Evolutionary conservation across 257 asterid species (phyloP), one percentile per base, ranked within the genome.

Genomic region (Avicennia marina): DNA sequence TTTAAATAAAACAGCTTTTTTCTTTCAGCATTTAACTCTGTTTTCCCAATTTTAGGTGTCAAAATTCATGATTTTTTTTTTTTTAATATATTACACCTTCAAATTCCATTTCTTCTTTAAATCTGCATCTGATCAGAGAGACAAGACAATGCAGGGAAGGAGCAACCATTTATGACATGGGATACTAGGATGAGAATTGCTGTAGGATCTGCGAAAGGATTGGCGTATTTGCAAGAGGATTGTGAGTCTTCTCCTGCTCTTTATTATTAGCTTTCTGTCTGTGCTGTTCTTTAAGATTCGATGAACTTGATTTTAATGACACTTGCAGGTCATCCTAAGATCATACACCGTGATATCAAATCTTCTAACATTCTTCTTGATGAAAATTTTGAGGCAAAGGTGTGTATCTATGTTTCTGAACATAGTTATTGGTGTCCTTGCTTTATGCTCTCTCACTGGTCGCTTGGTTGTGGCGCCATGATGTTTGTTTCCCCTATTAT

Each of bases 271-370:
- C 58, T 53, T n/a, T 22, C 59, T 66, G 15, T 18, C 47, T 19
- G 26, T 60, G 50, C 26, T 15, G 17, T 39, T n/a, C 33, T 24
- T 56, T 68, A 53, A 52, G n/a, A 49, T 60, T 43, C 45, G 19
- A 11, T 41, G 33, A 63, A 58, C 42, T 62, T 64, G 13, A 27
- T 59, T 43, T 71, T n/a, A n/a, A n/a, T n/a, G n/a, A 47, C 43
- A 48, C 48, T 12, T 67, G 69, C 89, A 89, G 97, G 95, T 73
- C 79, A 72, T 42, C 95, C 95, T 67, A 89, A 76, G 78, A 75
- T 86, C 68, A 89, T 83, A 66, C 91, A 89, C 58, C 85, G 95
- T 32, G 94, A 89, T 72, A 81, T 89, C 81, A 85, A 89, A 77
- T 85, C 97, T 32, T 40, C 95, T 53, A 86, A 86, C 80, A 86